These are phyloP conservation scores for Beta macrorhiza DNA, from an alignment of 179 eudicot species.

Conservation along the genomic window DNA sequence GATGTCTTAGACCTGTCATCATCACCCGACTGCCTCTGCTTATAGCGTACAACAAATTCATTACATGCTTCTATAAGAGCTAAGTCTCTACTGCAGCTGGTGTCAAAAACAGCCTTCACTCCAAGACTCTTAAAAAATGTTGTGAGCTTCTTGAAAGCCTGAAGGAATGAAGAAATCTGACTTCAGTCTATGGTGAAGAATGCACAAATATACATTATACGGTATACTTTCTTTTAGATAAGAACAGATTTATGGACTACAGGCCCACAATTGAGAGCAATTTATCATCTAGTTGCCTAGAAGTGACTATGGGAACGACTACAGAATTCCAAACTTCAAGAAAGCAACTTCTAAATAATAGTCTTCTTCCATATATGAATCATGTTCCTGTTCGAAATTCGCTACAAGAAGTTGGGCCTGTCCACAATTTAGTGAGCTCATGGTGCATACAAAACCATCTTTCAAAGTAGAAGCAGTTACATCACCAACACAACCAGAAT, in stretches of 20 bases:
- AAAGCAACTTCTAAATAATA: not conserved
- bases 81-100: conserved; percentile 90
- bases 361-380: not conserved
- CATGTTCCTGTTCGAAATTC: not conserved
- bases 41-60: conserved; percentile 77
- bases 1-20: conserved; percentile 39
- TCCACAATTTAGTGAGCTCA: not conserved
- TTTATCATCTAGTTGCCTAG: not conserved
- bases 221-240: not conserved
- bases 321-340: not conserved
- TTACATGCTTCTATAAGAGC: conserved; percentile 86
- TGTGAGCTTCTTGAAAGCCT: conserved; percentile 85
- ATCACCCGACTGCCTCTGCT: conserved; percentile 44
- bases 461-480: not conserved
- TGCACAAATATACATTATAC: not conserved
- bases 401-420: too few relatives aligned
- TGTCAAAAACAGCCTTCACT: conserved; percentile 88
- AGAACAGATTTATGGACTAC: not conserved
- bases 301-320: not conserved
- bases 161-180: conserved; percentile 26
- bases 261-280: not conserved
- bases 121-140: conserved; percentile 89
- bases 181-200: conserved; percentile 3
- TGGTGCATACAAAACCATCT: not conserved
- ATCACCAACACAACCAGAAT: not conserved